Percentiles rank a stretch among this genome's conserved stretches.
phyloP scores from a whole-genome alignment of 495 filamentous ascomycete species.

The Aspergillus ostianus region DNA sequence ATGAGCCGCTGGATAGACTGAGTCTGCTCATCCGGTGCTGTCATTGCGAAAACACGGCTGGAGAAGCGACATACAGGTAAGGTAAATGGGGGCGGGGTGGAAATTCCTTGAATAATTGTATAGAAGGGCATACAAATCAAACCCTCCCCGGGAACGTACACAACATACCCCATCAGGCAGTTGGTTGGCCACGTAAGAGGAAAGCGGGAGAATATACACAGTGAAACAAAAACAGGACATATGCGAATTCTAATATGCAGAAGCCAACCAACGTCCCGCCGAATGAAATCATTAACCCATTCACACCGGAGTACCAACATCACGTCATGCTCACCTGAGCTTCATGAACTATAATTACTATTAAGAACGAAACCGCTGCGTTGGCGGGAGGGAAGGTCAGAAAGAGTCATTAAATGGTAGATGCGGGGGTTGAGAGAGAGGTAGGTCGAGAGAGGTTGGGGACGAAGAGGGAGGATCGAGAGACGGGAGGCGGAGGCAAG shows the following conservation, averaged over 20 bases:
- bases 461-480: constrained; percentile 3
- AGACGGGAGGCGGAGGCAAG: constrained; percentile 13
- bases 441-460: neutral
- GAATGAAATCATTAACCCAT: constrained; percentile 3
- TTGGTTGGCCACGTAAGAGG: neutral
- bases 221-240: constrained; percentile 1
- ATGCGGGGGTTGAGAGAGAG: neutral
- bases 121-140: constrained; percentile 1
- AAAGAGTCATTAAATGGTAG: neutral
- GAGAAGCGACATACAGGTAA: neutral
- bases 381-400: neutral
- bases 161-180: neutral
- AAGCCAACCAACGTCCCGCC: constrained; percentile 1
- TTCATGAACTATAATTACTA: constrained; percentile 23
- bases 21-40: neutral
- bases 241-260: constrained; percentile 1
- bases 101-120: neutral
- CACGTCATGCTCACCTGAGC: constrained; percentile 15
- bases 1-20: neutral
- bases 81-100: neutral
- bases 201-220: constrained; percentile 7
- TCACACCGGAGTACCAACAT: constrained; percentile 10
- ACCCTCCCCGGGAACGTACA: neutral
- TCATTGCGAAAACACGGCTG: neutral
- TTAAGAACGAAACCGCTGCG: constrained; percentile 1